Conservation (phyloP, 1,284 basidiomycete species). For the Leucoagaricus sp. region DNA sequence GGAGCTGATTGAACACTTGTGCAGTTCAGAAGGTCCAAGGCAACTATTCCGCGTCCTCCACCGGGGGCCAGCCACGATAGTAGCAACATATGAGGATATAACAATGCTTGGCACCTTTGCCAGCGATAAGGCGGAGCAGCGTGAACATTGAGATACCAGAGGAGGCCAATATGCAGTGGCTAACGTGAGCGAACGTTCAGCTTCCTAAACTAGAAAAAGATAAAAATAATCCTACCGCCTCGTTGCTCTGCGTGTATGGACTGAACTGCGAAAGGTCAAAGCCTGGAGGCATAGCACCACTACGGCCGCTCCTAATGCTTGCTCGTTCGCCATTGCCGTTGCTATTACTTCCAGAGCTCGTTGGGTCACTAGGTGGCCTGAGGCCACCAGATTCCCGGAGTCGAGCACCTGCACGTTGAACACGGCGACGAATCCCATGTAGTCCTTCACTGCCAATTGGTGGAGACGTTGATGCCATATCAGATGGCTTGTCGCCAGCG, state of each 20-base stretch:
- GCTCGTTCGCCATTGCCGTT: constrained; percentile 23
- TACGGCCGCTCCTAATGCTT: constrained; percentile 29
- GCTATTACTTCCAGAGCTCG: constrained; percentile 23
- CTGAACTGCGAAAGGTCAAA: constrained; percentile 44
- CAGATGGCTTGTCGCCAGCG: constrained; percentile 33
- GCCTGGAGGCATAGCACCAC: constrained; percentile 34
- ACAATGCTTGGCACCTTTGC: constrained; percentile 82
- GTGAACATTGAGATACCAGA: constrained; percentile 92
- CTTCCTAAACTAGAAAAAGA: constrained; percentile 3
- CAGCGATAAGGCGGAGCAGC: constrained; percentile 75
- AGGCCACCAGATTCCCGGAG: constrained; percentile 33
- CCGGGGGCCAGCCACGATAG: constrained; percentile 81
- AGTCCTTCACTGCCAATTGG: constrained; percentile 48
- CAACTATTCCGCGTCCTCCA: constrained; percentile 79
- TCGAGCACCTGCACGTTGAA: constrained; percentile 46
- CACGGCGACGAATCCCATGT: constrained; percentile 64
- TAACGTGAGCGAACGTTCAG: constrained; percentile 31
- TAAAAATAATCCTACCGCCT: constrained; percentile 36
- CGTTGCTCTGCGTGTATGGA: constrained; percentile 42
- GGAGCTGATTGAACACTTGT: constrained; percentile 79
- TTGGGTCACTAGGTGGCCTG: constrained; percentile 21
- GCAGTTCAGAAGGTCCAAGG: constrained; percentile 82
- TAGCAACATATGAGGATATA: constrained; percentile 79
- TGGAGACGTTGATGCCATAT: constrained; percentile 34
- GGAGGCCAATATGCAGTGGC: constrained; percentile 79